Evolutionary conservation across 2,329 filamentous ascomycete species (phyloP), one percentile per base, ranked within the genome.

Genomic region (Ceratocystis destructans): DNA sequence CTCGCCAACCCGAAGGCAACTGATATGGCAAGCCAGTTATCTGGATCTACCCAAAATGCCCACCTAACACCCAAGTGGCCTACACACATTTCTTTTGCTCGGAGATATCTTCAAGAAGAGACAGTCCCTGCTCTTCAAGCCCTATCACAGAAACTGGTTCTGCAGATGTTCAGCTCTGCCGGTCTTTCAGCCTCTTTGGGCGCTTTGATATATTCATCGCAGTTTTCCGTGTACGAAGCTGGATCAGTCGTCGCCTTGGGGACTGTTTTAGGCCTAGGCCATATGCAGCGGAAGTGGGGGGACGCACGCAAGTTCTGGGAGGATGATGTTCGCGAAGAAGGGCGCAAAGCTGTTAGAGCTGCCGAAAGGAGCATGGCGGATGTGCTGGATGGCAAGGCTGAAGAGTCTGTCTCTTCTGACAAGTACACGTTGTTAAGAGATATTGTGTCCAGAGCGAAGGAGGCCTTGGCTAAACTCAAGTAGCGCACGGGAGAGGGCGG

Each of bases 81-180:
- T 1, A 81, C 83, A 1, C 84, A 90, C 67, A 93, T 96, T 68
- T 79, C 87, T 15, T 80, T 83, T 31, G 86, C 87, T 6, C 84
- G 91, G n/a, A 77, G 80, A 45, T 84, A 85, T 69, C 80, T 91
- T 1, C 79, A 85, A 53, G 76, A 79, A n/a, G 80, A 83, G 68
- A 89, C 86, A 0, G 80, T 91, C 1, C 86, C 87, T 1, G 83
- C 85, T 1, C 77, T 92, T 2, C 88, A 90, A 72, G 84, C 87
- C 1, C 77, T 90, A 0, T 87, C 87, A 0, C 88, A 92, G 74
- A 83, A 81, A 66, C 82, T 92, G 1, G 85, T 96, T 3, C 73
- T 95, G 3, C 86, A 91, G 71, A 88, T 89, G 0, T 76, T 90
- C 0, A 87, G 85, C 64, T 90, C 89, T 0, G 88, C 89, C 0